Evolutionary conservation across 1,139 yeast genomes (phyloP).

Genomic region (Taphrina wiesneri): DNA sequence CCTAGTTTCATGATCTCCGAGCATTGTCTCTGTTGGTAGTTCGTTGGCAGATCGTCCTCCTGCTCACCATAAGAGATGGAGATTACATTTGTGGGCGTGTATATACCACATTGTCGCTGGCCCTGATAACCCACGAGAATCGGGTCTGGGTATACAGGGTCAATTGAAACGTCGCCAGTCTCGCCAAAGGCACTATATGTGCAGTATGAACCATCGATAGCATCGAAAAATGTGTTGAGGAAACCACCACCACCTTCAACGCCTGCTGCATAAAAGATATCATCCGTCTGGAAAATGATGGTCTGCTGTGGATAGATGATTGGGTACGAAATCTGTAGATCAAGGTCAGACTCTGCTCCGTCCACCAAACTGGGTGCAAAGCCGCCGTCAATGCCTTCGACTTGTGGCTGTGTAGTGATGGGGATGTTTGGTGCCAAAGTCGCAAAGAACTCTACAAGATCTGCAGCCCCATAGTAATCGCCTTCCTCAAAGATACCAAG

Average conservation of each 20-base stretch:
- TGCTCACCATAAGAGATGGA: conserved; percentile 21
- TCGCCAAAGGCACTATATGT: background rate
- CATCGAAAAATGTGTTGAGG: conserved; percentile 10
- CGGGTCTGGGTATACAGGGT: conserved; percentile 2
- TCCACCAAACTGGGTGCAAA: background rate
- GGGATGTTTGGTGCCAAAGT: background rate
- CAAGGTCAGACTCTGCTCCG: conserved; percentile 14
- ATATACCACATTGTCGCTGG: background rate
- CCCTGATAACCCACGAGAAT: background rate
- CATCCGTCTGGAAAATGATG: conserved; percentile 8
- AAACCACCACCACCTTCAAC: conserved; percentile 1
- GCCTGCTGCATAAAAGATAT: conserved; percentile 3
- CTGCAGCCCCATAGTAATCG: background rate
- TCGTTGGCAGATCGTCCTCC: conserved; percentile 8
- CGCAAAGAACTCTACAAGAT: conserved; percentile 3
- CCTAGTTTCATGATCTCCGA: conserved; percentile 8
- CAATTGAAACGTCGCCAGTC: background rate
- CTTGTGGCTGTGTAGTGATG: background rate
- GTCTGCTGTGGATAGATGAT: conserved; percentile 8
- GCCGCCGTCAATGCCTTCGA: background rate
- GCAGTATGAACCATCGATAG: conserved; percentile 10
- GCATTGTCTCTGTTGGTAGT: conserved; percentile 9
- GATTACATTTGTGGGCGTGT: conserved; percentile 5
- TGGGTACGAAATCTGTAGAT: conserved; percentile 10
- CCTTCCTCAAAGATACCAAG: conserved; percentile 19